A percentile compares a stretch with the other conserved stretches of the same genome.
These are phyloP conservation scores for Pistacia vera DNA, from an alignment of 345 rosid species.

Conservation along the genomic window DNA sequence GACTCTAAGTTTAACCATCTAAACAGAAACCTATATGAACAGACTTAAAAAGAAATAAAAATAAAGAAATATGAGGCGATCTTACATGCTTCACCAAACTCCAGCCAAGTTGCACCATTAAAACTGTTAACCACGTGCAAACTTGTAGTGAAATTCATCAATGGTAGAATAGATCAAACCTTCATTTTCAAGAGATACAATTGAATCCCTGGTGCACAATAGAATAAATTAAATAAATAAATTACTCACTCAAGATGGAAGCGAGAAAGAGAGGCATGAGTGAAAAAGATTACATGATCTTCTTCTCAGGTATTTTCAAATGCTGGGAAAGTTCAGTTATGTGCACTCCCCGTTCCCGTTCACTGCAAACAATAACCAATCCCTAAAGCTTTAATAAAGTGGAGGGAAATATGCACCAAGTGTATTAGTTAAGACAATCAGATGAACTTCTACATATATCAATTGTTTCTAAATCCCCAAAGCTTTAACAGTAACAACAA, in stretches of 20 bases:
- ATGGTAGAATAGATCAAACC: constrained; percentile 92
- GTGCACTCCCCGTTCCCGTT: constrained; percentile 77
- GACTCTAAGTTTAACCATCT: not conserved
- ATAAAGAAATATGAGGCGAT: not conserved
- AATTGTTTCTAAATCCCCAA: not conserved
- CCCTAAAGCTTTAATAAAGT: not conserved
- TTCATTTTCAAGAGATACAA: constrained; percentile 81
- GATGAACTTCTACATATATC: not conserved
- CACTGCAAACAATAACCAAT: constrained; percentile 45
- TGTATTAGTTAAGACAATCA: not conserved
- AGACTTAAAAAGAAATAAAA: not conserved
- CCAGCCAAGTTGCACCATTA: not conserved
- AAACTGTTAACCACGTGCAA: constrained; percentile 49
- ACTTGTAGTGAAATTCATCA: constrained; percentile 93
- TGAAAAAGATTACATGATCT: constrained; percentile 63
- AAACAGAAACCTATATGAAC: not conserved
- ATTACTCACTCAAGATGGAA: not conserved
- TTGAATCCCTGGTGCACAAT: constrained; percentile 52
- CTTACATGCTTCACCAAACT: not conserved
- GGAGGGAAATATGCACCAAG: not conserved
- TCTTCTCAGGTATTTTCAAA: constrained; percentile 73
- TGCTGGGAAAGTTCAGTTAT: constrained; percentile 71
- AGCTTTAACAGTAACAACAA: not conserved
- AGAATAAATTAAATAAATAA: not conserved
- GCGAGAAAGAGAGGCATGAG: not conserved